Conservation (phyloP, 495 filamentous ascomycete genomes). For the Aeminium ludgeri region DNA sequence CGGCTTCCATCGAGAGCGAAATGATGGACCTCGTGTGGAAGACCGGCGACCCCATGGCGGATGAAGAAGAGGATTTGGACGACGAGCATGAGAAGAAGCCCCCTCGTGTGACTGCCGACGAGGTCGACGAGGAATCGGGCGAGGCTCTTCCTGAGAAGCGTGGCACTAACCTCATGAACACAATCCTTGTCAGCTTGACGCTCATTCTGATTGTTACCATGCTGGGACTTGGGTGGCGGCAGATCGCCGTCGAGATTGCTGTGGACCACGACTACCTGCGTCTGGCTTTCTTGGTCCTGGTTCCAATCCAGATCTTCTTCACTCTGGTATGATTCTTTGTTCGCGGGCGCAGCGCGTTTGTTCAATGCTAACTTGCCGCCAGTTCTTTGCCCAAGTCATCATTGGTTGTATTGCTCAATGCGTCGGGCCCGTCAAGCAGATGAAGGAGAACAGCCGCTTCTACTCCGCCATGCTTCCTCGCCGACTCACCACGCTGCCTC, state of each 20-base stretch:
- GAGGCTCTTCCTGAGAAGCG: slow-evolving; percentile 23
- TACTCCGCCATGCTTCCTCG: slow-evolving; percentile 36
- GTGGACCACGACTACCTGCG: slow-evolving; percentile 34
- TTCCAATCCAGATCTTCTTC: slow-evolving; percentile 38
- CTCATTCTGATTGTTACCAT: slow-evolving; percentile 34
- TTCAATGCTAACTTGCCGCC: slow-evolving; percentile 7
- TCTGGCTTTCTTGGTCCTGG: slow-evolving; percentile 30
- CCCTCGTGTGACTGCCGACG: slow-evolving; percentile 4
- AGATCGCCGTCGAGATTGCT: slow-evolving; percentile 35
- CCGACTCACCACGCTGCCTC: slow-evolving; percentile 29
- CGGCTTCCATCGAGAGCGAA: slow-evolving; percentile 31
- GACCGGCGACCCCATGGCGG: slow-evolving; percentile 14
- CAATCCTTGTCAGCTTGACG: slow-evolving; percentile 34
- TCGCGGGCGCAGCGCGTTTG: not conserved
- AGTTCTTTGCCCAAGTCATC: slow-evolving; percentile 48
- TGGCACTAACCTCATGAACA: slow-evolving; percentile 32
- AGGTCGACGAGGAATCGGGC: slow-evolving; percentile 25
- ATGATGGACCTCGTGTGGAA: slow-evolving; percentile 41
- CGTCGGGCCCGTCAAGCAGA: slow-evolving; percentile 40
- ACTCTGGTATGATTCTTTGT: slow-evolving; percentile 35
- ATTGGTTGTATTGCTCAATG: slow-evolving; percentile 39
- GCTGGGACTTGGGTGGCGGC: slow-evolving; percentile 38
- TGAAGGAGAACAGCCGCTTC: slow-evolving; percentile 40
- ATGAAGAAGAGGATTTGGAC: slow-evolving; percentile 18
- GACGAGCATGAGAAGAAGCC: slow-evolving; percentile 18